Evolutionary conservation across 2,329 filamentous ascomycete genomes (phyloP).

Genomic region (Penicillium freii): DNA sequence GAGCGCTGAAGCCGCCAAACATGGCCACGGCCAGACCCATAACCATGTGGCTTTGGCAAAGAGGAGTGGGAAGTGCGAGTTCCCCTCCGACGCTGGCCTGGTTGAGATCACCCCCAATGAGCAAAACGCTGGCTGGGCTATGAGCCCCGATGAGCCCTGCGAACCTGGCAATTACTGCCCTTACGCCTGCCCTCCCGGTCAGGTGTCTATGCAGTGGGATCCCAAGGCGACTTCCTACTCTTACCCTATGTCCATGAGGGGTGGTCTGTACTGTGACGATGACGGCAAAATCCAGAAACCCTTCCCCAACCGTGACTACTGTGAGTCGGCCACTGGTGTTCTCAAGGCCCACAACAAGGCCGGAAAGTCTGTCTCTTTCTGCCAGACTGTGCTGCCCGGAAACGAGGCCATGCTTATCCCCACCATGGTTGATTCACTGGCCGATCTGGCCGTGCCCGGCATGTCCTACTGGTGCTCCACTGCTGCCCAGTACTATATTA

Average conservation of each 20-base stretch:
- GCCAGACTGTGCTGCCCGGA: constrained; percentile 75
- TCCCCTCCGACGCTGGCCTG: constrained; percentile 66
- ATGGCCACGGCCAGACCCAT: constrained; percentile 34
- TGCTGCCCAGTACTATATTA: constrained; percentile 77
- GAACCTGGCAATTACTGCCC: constrained; percentile 68
- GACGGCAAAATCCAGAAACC: constrained; percentile 66
- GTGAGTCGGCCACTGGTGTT: constrained; percentile 65
- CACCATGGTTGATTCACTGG: constrained; percentile 59
- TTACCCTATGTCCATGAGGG: constrained; percentile 72
- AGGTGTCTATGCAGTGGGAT: constrained; percentile 79
- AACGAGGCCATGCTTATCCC: constrained; percentile 82
- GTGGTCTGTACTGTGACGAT: constrained; percentile 69
- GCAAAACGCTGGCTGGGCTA: constrained; percentile 73
- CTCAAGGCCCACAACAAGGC: constrained; percentile 67
- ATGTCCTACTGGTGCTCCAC: constrained; percentile 69
- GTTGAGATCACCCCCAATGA: constrained; percentile 63
- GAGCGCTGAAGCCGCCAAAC: constrained; percentile 36
- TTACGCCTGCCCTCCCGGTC: constrained; percentile 71
- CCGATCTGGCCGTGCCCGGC: constrained; percentile 68
- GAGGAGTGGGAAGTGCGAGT: constrained; percentile 58
- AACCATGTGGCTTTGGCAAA: constrained; percentile 47
- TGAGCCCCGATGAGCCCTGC: constrained; percentile 73
- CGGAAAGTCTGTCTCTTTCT: constrained; percentile 64
- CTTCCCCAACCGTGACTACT: constrained; percentile 66
- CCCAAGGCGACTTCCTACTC: constrained; percentile 63